phyloP scores from a whole-genome alignment of 768 basidiomycete species.

The Rhizopogon salebrosus region DNA sequence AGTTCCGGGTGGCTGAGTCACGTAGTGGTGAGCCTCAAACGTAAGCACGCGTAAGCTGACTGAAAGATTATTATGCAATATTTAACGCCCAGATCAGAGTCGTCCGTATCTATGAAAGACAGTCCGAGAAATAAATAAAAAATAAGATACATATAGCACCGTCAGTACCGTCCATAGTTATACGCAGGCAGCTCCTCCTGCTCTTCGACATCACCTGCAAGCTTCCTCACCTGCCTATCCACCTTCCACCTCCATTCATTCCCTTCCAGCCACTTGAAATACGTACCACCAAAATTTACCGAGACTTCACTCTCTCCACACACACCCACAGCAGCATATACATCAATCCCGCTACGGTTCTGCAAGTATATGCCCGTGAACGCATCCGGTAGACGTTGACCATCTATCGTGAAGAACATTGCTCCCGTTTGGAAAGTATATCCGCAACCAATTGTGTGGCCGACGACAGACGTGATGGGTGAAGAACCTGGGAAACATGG shows the following conservation, averaged over 20 bases:
- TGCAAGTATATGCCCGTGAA: conserved; percentile 59
- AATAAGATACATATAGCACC: too few relatives aligned
- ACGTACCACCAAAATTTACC: conserved; percentile 62
- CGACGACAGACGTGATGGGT: conserved; percentile 30
- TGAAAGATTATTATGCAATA: too few relatives aligned
- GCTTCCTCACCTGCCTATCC: conserved; percentile 54
- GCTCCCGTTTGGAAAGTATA: conserved; percentile 45
- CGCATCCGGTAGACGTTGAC: conserved; percentile 47
- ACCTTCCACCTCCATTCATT: conserved; percentile 65
- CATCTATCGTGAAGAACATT: conserved; percentile 66
- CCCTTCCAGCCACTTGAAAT: conserved; percentile 57
- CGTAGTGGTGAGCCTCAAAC: too few relatives aligned
- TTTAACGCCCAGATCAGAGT: too few relatives aligned
- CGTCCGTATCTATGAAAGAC: background rate
- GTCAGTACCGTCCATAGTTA: background rate
- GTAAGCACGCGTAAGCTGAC: too few relatives aligned
- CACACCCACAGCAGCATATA: conserved; percentile 62
- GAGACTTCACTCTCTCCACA: conserved; percentile 29
- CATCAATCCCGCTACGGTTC: conserved; percentile 39
- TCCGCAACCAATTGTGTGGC: conserved; percentile 59
- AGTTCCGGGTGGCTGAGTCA: too few relatives aligned
- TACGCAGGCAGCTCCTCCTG: conserved; percentile 40
- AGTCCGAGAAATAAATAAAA: background rate
- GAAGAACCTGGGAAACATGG: conserved; percentile 36
- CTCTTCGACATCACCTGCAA: conserved; percentile 29